phyloP scores from a whole-genome alignment of 1,284 basidiomycete species.

The Tausonia pullulans region DNA sequence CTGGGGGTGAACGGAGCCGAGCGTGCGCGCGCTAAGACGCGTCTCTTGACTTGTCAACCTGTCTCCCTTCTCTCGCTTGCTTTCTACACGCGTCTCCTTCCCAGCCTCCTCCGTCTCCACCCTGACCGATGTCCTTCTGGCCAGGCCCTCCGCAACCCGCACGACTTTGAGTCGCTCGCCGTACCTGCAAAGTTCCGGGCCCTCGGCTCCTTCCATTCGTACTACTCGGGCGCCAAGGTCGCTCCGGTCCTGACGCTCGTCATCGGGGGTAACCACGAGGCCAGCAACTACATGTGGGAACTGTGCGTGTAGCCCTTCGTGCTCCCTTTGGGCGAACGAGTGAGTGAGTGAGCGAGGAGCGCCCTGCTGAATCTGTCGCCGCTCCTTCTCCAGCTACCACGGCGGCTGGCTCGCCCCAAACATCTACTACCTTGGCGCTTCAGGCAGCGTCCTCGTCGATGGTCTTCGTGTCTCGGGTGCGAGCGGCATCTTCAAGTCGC shows the following conservation, averaged over 20 bases:
- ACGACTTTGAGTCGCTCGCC: constrained; percentile 81
- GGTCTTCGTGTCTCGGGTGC: constrained; percentile 77
- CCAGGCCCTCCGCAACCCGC: constrained; percentile 66
- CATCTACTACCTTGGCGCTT: constrained; percentile 91
- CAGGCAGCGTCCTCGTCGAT: constrained; percentile 78
- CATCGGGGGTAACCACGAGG: constrained; percentile 97
- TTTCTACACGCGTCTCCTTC: neutral
- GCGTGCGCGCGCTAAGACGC: too few relatives aligned
- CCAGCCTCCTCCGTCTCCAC: neutral
- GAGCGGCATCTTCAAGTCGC: constrained; percentile 81
- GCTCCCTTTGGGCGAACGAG: too few relatives aligned
- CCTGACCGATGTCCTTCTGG: neutral
- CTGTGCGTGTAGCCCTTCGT: constrained; percentile 45
- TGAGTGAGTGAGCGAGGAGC: too few relatives aligned
- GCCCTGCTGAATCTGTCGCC: neutral
- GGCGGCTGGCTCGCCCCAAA: constrained; percentile 94
- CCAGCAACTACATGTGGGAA: constrained; percentile 95
- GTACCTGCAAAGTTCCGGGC: constrained; percentile 80
- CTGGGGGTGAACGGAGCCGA: too few relatives aligned
- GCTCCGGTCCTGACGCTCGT: constrained; percentile 86
- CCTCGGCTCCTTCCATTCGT: constrained; percentile 77
- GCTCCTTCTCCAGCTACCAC: constrained; percentile 53
- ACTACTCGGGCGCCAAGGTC: constrained; percentile 68
- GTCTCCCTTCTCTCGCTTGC: too few relatives aligned
- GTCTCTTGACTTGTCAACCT: too few relatives aligned